These are phyloP conservation scores for Zygoascus tannicola DNA, from an alignment of 805 yeast genomes.

Conservation along the genomic window DNA sequence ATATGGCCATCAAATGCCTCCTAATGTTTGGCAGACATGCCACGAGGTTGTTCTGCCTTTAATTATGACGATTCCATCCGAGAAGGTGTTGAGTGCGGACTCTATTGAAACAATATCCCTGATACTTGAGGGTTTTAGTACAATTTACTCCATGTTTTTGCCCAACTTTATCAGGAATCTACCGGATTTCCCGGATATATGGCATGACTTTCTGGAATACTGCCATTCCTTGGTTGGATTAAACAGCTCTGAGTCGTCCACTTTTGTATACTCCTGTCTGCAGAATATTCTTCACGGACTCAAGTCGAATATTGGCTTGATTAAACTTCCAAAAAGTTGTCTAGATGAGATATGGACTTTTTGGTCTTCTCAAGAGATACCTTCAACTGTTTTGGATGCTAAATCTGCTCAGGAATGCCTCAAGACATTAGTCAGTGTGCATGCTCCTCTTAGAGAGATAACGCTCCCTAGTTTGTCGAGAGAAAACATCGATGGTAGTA, in stretches of 20 bases:
- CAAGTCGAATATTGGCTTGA: slow-evolving; percentile 41
- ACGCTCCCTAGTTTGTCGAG: slow-evolving; percentile 21
- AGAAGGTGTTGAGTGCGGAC: slow-evolving; percentile 15
- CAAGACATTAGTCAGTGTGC: slow-evolving; percentile 44
- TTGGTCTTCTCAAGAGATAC: slow-evolving; percentile 36
- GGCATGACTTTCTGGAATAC: slow-evolving; percentile 50
- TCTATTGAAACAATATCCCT: slow-evolving; percentile 50
- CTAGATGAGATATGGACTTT: slow-evolving; percentile 23
- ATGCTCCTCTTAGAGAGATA: slow-evolving; percentile 39
- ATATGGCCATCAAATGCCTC: slow-evolving; percentile 47
- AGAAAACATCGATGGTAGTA: slow-evolving; percentile 38
- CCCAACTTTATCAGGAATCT: slow-evolving; percentile 25
- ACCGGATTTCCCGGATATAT: slow-evolving; percentile 31
- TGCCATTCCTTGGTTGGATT: slow-evolving; percentile 34
- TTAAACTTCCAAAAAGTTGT: slow-evolving; percentile 22
- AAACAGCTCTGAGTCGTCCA: slow-evolving; percentile 44
- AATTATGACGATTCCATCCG: slow-evolving; percentile 21
- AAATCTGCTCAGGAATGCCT: slow-evolving; percentile 45
- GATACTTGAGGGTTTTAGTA: slow-evolving; percentile 56
- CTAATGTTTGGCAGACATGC: slow-evolving; percentile 55
- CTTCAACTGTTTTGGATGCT: slow-evolving; percentile 26
- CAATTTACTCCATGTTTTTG: slow-evolving; percentile 48
- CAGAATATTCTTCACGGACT: background rate
- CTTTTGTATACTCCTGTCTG: slow-evolving; percentile 36
- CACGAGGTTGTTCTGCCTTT: slow-evolving; percentile 49